Conservation (phyloP, 1,284 basidiomycete genomes). For the Pisolithus thermaeus region DNA sequence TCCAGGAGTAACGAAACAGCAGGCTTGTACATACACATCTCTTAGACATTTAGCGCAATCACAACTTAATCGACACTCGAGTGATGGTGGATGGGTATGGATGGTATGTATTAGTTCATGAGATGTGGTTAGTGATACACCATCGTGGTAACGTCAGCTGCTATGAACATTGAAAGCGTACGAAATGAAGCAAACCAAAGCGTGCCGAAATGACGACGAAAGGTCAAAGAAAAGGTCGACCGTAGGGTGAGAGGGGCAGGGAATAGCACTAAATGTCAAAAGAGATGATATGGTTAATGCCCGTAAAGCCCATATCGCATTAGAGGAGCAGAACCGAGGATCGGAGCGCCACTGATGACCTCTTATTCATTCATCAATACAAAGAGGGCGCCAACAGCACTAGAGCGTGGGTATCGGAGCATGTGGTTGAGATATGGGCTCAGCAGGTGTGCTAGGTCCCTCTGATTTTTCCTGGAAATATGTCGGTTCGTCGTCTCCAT, state of each 20-base stretch:
- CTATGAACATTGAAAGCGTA: conserved; percentile 1
- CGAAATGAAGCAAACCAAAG: conserved; percentile 1
- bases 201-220: not conserved
- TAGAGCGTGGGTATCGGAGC: conserved; percentile 1
- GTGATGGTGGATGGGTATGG: not conserved
- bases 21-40: conserved; percentile 1
- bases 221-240: not conserved
- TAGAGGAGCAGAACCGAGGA: not conserved
- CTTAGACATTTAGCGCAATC: not conserved
- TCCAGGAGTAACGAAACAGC: conserved; percentile 53
- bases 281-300: conserved; percentile 2
- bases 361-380: not conserved
- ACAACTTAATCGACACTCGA: not conserved
- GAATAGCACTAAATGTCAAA: conserved; percentile 3
- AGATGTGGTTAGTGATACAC: not conserved
- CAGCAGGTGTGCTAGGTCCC: not conserved
- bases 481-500: conserved; percentile 35
- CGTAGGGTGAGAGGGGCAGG: conserved; percentile 8
- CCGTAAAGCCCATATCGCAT: not conserved
- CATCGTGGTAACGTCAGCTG: not conserved
- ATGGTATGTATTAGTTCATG: not conserved
- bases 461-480: conserved; percentile 30
- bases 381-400: not conserved
- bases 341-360: too few relatives aligned
- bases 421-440: conserved; percentile 3